Base-by-base conservation (phyloP, 352 stramenopile species). In the Discostella stelligera region DNA sequence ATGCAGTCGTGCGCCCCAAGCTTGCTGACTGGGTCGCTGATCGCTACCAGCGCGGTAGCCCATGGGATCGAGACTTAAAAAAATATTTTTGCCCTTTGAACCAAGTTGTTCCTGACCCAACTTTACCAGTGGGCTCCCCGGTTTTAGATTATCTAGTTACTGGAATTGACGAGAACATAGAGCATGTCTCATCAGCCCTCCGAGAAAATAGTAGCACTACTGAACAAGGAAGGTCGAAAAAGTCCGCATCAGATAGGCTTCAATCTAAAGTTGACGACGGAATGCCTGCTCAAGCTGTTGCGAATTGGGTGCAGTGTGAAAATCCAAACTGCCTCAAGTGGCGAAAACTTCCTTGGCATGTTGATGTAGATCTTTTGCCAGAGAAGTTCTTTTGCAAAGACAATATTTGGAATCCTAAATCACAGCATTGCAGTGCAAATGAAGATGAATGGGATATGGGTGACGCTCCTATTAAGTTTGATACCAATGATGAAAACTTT, bases 221-320 rank as follows among this genome's bases (percentile, higher is more conserved):
- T 49, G 46, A 10, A 58, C 49, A 32, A 27, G 55, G 18, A 67
- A 61, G 44, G 32, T 66, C 49, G n/a, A 78, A 67, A 61, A 74
- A 64, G 20, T 80, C 74, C 14, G 79, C 79, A 8, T 73, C 72
- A 2, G 77, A 84, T 60, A 79, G 79, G 21, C 61, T 93, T 10
- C 64, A 92, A 23, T 87, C 77, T 8, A 90, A 77, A 30, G 77
- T 94, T 25, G 89, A 94, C 61, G 79, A 91, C 69, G 87, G 85
- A 25, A 88, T 90, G 71, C 89, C 89, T 32, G 86, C 89, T 16
- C 82, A 93, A 78, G 89, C 85, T 55, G 78, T 90, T 73, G 77
- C 78, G 14, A 91, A 91, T 81, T 91, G 85, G 85, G 88, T 94
- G 0, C 89, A 94, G 79, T 94, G 88, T 67, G 89, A 94, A 74